These are phyloP conservation scores for Ettlia oleoabundans DNA, from an alignment of 139 green algal species.

Conservation along the genomic window DNA sequence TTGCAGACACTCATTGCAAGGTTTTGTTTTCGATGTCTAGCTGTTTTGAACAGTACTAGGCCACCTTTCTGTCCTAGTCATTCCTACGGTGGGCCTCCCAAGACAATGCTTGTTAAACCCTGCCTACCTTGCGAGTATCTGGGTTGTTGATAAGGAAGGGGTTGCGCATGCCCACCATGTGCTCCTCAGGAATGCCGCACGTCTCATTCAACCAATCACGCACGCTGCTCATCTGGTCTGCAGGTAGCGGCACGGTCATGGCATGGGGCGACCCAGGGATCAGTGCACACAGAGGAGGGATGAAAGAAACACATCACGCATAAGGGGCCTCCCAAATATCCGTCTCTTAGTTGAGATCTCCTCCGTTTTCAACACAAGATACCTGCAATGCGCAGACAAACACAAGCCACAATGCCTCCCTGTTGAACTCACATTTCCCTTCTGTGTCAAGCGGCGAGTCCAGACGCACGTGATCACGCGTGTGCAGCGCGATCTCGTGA, in stretches of 20 bases:
- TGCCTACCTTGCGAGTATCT: conserved; percentile 11
- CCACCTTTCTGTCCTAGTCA: too few relatives aligned
- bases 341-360: too few relatives aligned
- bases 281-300: too few relatives aligned
- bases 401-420: neutral
- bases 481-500: conserved; percentile 37
- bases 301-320: neutral
- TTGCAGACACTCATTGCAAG: too few relatives aligned
- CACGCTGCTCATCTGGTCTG: conserved; percentile 29
- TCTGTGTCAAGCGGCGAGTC: neutral
- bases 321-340: too few relatives aligned
- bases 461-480: conserved; percentile 24
- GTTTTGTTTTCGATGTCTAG: too few relatives aligned
- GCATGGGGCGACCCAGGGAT: neutral
- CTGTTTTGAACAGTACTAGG: too few relatives aligned
- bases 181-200: conserved; percentile 11
- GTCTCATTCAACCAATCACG: conserved; percentile 8
- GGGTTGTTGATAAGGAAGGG: conserved; percentile 28
- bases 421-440: neutral
- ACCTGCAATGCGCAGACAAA: too few relatives aligned
- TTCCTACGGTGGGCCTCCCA: neutral
- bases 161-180: conserved; percentile 35
- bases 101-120: neutral
- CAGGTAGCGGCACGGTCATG: neutral
- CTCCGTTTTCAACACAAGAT: too few relatives aligned